phyloP scores from a whole-genome alignment of 768 basidiomycete species.

The Termitomyces sp. region DNA sequence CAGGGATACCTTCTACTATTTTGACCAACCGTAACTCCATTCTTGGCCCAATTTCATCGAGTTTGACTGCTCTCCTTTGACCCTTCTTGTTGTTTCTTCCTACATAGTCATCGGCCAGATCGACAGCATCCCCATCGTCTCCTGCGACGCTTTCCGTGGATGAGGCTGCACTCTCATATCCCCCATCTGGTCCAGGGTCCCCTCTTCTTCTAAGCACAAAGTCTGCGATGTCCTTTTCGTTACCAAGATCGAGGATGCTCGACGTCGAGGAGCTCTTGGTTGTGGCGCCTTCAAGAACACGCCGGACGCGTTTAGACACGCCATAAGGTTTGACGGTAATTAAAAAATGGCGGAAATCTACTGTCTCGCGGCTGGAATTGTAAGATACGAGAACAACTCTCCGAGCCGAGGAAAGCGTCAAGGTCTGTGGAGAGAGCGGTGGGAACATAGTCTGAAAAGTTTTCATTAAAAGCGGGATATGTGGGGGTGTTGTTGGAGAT shows the following conservation, averaged over 20 bases:
- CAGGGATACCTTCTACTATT: conserved; percentile 90
- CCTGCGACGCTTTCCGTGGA: conserved; percentile 78
- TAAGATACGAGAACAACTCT: conserved; percentile 92
- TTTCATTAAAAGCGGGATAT: conserved; percentile 89
- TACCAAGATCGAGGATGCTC: conserved; percentile 71
- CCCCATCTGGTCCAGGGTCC: conserved; percentile 54
- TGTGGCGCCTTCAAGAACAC: conserved; percentile 63
- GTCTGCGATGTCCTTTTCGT: conserved; percentile 92
- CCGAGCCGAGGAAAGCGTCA: conserved; percentile 84
- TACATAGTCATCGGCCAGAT: conserved; percentile 89
- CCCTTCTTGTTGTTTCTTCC: conserved; percentile 93
- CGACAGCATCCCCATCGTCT: conserved; percentile 78
- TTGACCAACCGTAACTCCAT: conserved; percentile 93
- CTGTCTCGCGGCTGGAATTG: conserved; percentile 75
- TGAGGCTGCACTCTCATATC: conserved; percentile 80
- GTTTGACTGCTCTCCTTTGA: conserved; percentile 80
- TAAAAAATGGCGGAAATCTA: conserved; percentile 92
- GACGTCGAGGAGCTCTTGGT: conserved; percentile 26
- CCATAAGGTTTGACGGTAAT: conserved; percentile 96
- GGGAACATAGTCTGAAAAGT: conserved; percentile 96
- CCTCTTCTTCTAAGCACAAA: conserved; percentile 77
- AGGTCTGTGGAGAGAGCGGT: conserved; percentile 75
- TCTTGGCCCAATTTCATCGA: conserved; percentile 93
- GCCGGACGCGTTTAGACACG: conserved; percentile 85
- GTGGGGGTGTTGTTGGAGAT: conserved; percentile 68